Evolutionary conservation across 1,284 basidiomycete species (phyloP), one percentile per base, ranked within the genome.

Genomic region (Ceratobasidium sp.): DNA sequence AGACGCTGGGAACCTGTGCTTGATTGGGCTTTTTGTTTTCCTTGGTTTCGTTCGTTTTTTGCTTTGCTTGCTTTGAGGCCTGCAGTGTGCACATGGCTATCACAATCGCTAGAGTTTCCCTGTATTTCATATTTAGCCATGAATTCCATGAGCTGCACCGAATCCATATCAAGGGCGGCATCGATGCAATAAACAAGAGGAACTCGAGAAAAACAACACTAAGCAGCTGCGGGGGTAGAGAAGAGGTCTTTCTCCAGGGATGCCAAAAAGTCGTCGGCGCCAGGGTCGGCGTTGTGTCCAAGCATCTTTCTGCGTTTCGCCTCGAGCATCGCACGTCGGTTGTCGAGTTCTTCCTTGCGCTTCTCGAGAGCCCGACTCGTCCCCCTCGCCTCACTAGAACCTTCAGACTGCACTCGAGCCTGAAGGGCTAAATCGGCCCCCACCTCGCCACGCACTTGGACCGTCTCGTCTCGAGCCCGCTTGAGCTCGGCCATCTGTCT

Each of bases 401-500:
- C 53, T 75, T 72, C 71, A 27, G 60, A 70, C 55, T 71, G 54
- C 71, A 6, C 69, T 72, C 47, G 70, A 70, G 6, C 74, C 75
- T 20, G 74, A n/a, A 31, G 38, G 43, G 13, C 79, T 50, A 86
- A 75, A 74, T 91, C 85, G 31, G 87, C 87, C 25, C 86, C 87
- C 17, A 80, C 71, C 69, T 89, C 87, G 68, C 83, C 79, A 70
- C 94, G 81, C 3, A 82, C 84, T 68, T 80, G 79, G 73, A 86
- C 85, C 0, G 96, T 98, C 76, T 95, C 92, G 25, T 84, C 82
- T 43, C 92, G 81, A 12, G 84, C 83, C 7, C 80, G 77, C 52
- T 83, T 85, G 15, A 98, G 79, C 57, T 89, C 88, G 57, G 91
- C 89, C 91, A 95, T 91, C 79, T 97, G 89, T 65, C 80, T 79